Base-by-base conservation (phyloP, 2,329 filamentous ascomycete genomes). In the Grosmannia serpens region DNA sequence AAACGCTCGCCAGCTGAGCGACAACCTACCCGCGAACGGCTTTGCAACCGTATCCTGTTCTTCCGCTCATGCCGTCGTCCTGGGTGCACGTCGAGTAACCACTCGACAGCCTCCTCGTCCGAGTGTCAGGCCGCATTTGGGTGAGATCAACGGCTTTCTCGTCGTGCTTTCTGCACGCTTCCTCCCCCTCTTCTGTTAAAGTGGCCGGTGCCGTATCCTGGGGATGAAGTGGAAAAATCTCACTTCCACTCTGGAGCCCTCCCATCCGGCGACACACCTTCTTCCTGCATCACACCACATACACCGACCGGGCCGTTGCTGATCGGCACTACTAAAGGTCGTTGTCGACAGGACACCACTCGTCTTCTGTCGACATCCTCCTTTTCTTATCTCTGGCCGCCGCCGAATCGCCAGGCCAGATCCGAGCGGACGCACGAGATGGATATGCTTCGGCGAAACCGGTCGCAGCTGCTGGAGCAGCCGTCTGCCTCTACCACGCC, bases 391-490 rank as follows among this genome's bases (percentile, higher is more conserved):
- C 10, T 24, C n/a, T 22, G 11, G 22, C 46, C 46, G 22, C 15
- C 22, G 24, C 13, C 11, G 46, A 44, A 4, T n/a, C 41, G 41
- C 9, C 8, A 10, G 46, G 46, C 46, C 10, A 49, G 9, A 27
- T 3, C 8, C 46, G 24, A 26, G 41, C 15, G 15, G 5, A 38
- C 17, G 15, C 24, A 15, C 33, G 58, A 33, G n/a, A 62, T 62
- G 59, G 61, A 61, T 49, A 60, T 61, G 29, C 58, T 62, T 4
- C 58, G 60, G 27, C 46, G 61, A 59, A 60, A 57, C 22, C 52
- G 52, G 41, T 52, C 49, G 27, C 59, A 59, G 52, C 46, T 26
- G 33, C 22, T 44, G 24, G 33, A 44, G 33, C 22, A 41, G 33
- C 26, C 57, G 1, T 46, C 53, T 1, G 26, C 26, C 20, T 51